Base-by-base conservation (phyloP, 192 early-diverging fungal species). In the Linnemannia exigua region DNA sequence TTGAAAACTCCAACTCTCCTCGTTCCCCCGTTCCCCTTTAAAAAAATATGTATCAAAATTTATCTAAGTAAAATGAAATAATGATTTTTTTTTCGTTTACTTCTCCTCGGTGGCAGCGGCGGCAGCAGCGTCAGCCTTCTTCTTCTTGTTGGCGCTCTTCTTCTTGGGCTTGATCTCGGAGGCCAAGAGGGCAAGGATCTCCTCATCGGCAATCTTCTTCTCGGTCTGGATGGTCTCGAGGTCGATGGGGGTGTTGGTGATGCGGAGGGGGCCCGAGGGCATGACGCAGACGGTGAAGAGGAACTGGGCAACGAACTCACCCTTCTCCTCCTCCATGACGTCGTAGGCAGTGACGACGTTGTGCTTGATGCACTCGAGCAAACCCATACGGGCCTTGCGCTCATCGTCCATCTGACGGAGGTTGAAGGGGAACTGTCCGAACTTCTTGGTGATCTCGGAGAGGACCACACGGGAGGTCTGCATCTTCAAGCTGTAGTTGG, bases 231-330 rank as follows among this genome's bases (percentile, higher is more conserved):
- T 89, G 16, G 93, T 58, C 87, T 93, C 93, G 41, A 92, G 82
- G 78, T 98, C 95, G 79, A 94, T 97, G 70, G 92, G 89, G 67
- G 91, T 87, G 70, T 94, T 90, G 72, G 97, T 97, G 87, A 97
- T 95, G 90, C 95, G 94, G 72, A 95, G 89, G 68, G 97, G 94
- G 50, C 98, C 98, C 69, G 91, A 94, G 71, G 96, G 95, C 88
- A 95, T 95, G 81, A 99, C 90, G 66, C 98, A 91, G 68, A 96
- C 94, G n/a, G 98, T 98, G 87, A 95, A 93, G 85, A 97, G 94
- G 89, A 97, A 94, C 90, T 98, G 97, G 52, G 96, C 98, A 76
- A 97, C 95, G 52, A 92, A 89, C 80, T 94, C 97, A 47, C 91
- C 91, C 75, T 93, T 92, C 92, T 95, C 94, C 82, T 97, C 97